phyloP scores from a whole-genome alignment of 495 filamentous ascomycete species.

The Darksidea phi region DNA sequence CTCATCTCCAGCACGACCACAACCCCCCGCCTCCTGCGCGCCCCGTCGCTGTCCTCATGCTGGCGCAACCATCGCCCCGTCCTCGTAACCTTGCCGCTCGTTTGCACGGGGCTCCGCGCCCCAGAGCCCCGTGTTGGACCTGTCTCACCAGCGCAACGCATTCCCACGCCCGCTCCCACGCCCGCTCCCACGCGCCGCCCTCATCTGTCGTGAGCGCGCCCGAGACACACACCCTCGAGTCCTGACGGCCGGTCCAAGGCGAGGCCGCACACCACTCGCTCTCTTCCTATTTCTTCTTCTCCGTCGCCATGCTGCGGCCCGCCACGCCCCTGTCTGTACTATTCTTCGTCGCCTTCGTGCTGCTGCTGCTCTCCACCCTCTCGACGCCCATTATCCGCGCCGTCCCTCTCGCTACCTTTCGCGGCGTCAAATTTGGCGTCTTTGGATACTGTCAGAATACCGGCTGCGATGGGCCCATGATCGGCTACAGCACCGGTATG shows the following conservation, averaged over 20 bases:
- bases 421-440: constrained; percentile 81
- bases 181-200: constrained; percentile 14
- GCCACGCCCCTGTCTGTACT: constrained; percentile 88
- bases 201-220: constrained; percentile 7
- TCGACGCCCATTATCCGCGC: constrained; percentile 88
- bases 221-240: no score
- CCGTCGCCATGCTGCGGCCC: constrained; percentile 69
- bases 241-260: constrained; percentile 27
- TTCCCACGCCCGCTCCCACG: not conserved
- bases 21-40: not conserved
- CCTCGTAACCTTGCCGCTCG: constrained; percentile 16
- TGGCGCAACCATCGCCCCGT: constrained; percentile 12
- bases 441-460: constrained; percentile 78
- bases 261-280: constrained; percentile 19
- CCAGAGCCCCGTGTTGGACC: constrained; percentile 16
- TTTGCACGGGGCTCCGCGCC: constrained; percentile 1
- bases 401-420: constrained; percentile 76
- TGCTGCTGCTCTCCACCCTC: constrained; percentile 82
- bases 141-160: constrained; percentile 28
- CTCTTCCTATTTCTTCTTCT: no score
- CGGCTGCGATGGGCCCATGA: constrained; percentile 66
- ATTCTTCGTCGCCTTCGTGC: constrained; percentile 78
- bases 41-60: constrained; percentile 15
- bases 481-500: constrained; percentile 87
- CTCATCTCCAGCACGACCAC: not conserved